Evolutionary conservation across 2,329 filamentous ascomycete species (phyloP).

Genomic region (Trichophyton schoenleinii): DNA sequence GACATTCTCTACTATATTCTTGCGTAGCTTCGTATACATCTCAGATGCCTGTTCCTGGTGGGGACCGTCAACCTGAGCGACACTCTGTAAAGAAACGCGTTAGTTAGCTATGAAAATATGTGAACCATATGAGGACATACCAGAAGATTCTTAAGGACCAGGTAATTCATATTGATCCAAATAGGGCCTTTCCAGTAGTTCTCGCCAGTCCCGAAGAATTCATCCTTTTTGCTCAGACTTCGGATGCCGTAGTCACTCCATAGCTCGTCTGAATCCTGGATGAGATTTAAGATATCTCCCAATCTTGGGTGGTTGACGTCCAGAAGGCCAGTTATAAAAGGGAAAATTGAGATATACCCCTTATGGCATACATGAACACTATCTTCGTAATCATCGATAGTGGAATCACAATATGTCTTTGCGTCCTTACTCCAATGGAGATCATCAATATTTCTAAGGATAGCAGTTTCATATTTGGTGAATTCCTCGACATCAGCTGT

Average conservation of each 20-base stretch:
- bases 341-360: constrained; percentile 87
- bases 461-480: constrained; percentile 58
- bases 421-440: constrained; percentile 79
- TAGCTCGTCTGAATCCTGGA: constrained; percentile 71
- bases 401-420: constrained; percentile 85
- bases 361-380: constrained; percentile 84
- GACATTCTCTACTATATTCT: constrained; percentile 79
- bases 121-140: constrained; percentile 41
- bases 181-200: constrained; percentile 95
- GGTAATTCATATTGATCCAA: constrained; percentile 95
- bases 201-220: constrained; percentile 77
- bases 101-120: constrained; percentile 5
- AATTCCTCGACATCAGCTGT: constrained; percentile 65
- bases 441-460: constrained; percentile 76
- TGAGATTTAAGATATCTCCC: constrained; percentile 60
- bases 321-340: constrained; percentile 75
- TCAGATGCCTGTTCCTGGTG: constrained; percentile 55
- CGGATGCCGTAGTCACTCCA: constrained; percentile 83
- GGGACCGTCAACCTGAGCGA: constrained; percentile 53
- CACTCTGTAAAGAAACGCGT: constrained; percentile 36
- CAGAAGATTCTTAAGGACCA: constrained; percentile 64
- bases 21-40: constrained; percentile 64
- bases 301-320: constrained; percentile 61
- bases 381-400: constrained; percentile 91
- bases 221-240: constrained; percentile 71